Percentiles rank a stretch among this genome's conserved stretches.
phyloP scores from a whole-genome alignment of 2,329 filamentous ascomycete genomes.

The Alternaria alternata region DNA sequence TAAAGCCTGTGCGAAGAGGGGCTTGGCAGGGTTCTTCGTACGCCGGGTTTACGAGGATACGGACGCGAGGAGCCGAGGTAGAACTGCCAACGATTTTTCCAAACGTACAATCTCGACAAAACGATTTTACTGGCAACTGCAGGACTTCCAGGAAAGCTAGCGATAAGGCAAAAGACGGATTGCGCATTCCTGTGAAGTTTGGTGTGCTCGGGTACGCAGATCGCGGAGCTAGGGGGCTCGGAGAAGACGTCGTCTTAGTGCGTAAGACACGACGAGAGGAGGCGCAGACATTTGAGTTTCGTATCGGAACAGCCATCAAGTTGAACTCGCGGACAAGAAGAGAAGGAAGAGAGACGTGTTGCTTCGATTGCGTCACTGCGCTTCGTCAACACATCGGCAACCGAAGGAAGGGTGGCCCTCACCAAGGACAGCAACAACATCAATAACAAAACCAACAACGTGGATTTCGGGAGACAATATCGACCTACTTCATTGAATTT shows the following conservation, averaged over 20 bases:
- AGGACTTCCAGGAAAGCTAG: background rate
- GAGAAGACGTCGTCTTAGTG: background rate
- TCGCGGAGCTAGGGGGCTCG: background rate
- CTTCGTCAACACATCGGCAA: background rate
- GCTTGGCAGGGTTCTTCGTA: background rate
- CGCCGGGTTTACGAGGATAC: constrained; percentile 3
- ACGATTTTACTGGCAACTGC: background rate
- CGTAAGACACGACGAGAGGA: background rate
- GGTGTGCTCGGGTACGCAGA: background rate
- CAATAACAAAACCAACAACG: background rate
- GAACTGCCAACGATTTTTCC: background rate
- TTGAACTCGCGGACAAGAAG: background rate
- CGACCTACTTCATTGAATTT: background rate
- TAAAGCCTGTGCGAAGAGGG: constrained; percentile 1
- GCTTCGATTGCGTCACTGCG: background rate
- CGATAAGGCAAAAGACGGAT: background rate
- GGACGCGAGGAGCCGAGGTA: constrained; percentile 2
- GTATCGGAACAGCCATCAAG: background rate
- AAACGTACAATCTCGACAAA: background rate
- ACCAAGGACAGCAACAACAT: background rate
- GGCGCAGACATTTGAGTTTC: background rate
- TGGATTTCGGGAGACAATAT: background rate
- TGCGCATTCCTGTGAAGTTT: background rate
- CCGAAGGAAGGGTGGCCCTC: constrained; percentile 5
- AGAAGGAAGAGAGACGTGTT: background rate